Base-by-base conservation (phyloP, 208 protist species). In the Trypanosoma caninum region DNA sequence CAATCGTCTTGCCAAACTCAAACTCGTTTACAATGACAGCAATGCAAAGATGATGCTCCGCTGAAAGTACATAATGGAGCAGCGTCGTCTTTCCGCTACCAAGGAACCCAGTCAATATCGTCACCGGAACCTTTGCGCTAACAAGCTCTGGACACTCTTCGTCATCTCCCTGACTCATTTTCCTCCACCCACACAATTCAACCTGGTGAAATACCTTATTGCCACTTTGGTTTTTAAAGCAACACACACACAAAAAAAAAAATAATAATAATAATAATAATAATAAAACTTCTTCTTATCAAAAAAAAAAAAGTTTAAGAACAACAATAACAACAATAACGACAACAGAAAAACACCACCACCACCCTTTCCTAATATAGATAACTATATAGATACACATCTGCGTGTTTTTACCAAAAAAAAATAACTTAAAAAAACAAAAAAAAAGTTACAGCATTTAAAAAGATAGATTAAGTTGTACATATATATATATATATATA, bases 21-120 rank as follows among this genome's bases (percentile, higher is more conserved):
- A 95, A 96, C 63, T 97, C 93, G 62, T 96, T 97, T 34, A 94
- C 87, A 59, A 98, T 97, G 25, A 98, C 95, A 16, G 95, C 95
- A 53, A 98, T 97, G 3, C 78, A 67, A 53, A 94, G 68, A 27
- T 88, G 59, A 59, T 97, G 91, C 48, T 95, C 68, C 4, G 83
- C 74, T 0, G 76, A 95, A 14, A 98, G 80, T 27, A 98, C 79
- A 65, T 96, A 84, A 62, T 97, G 93, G 11, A 98, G 65, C 37
- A 98, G 79, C 27, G 95, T 97, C 25, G 92, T 97, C 70, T 98
- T 98, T 37, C 94, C 91, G 35, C 89, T 94, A 6, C 95, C 95
- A 0, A 98, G 81, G 66, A 97, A 98, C 2, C 95, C 93, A 5
- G 91, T 97, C n/a, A 98, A 74, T n/a, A 97, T 89, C 25, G 87